Percentiles rank a stretch among this genome's conserved stretches.
Evolutionary conservation across 495 filamentous ascomycete genomes (phyloP).

Genomic region (Lasiosphaeria ovina): DNA sequence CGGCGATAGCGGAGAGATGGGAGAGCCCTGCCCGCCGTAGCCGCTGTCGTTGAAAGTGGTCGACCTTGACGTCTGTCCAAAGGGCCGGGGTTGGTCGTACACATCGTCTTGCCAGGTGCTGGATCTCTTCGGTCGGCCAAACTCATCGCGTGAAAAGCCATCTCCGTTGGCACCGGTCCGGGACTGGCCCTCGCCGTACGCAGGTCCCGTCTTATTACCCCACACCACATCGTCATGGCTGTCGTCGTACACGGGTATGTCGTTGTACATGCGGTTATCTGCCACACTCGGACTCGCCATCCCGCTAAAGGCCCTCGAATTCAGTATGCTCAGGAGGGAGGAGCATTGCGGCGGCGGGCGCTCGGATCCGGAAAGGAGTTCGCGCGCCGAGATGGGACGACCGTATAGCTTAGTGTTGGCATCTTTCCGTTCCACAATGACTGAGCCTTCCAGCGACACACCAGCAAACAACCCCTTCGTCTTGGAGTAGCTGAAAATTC

Average conservation of each 20-base stretch:
- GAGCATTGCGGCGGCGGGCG: conserved; percentile 78
- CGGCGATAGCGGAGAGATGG: conserved; percentile 11
- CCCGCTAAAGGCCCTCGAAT: conserved; percentile 78
- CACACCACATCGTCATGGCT: conserved; percentile 88
- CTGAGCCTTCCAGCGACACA: conserved; percentile 88
- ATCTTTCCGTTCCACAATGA: conserved; percentile 88
- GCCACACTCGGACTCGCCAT: conserved; percentile 42
- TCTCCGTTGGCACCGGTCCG: conserved; percentile 57
- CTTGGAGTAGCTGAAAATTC: conserved; percentile 93
- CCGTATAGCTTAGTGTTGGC: conserved; percentile 97
- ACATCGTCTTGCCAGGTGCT: conserved; percentile 88
- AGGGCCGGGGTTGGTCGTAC: conserved; percentile 62
- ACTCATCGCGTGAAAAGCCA: conserved; percentile 26
- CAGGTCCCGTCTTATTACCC: conserved; percentile 75
- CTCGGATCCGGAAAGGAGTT: conserved; percentile 75
- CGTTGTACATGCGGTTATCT: conserved; percentile 83
- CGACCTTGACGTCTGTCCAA: conserved; percentile 53
- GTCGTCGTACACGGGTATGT: conserved; percentile 88
- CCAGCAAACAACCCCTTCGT: conserved; percentile 97
- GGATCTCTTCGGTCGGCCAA: conserved; percentile 58
- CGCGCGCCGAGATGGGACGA: conserved; percentile 70
- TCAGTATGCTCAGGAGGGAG: conserved; percentile 79
- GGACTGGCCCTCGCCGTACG: conserved; percentile 70
- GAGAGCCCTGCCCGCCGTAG: conserved; percentile 22
- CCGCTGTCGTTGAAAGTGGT: conserved; percentile 34